phyloP scores from a whole-genome alignment of 2,329 filamentous ascomycete species.

The Beauveria bassiana region DNA sequence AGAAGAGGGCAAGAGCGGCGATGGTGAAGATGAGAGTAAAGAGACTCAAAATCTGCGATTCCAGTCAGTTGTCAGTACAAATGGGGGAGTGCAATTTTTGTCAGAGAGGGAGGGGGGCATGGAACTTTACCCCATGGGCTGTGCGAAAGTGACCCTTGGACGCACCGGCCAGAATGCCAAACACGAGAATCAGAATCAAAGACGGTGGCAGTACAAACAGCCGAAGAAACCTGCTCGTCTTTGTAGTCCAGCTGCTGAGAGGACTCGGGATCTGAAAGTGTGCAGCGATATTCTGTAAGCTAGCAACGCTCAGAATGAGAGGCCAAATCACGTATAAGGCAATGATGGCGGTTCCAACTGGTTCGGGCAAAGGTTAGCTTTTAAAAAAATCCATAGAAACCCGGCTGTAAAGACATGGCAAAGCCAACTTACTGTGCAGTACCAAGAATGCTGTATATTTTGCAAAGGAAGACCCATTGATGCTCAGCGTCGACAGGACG shows the following conservation, averaged over 20 bases:
- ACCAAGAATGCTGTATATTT: background rate
- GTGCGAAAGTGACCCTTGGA: constrained; percentile 21
- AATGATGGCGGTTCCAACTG: constrained; percentile 16
- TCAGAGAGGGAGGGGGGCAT: background rate
- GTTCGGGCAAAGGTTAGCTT: background rate
- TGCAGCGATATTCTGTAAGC: constrained; percentile 19
- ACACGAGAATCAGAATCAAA: constrained; percentile 19
- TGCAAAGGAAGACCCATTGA: background rate
- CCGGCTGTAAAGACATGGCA: background rate
- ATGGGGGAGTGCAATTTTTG: too few relatives aligned
- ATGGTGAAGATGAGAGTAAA: constrained; percentile 20
- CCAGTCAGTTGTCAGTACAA: background rate
- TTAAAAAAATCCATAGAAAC: background rate
- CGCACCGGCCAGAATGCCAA: constrained; percentile 19
- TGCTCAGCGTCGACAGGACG: constrained; percentile 7
- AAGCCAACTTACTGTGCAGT: background rate
- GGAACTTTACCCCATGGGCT: constrained; percentile 22
- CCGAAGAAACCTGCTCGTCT: constrained; percentile 20
- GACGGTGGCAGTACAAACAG: constrained; percentile 20
- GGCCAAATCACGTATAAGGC: constrained; percentile 21
- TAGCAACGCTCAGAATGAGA: constrained; percentile 21
- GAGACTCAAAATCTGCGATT: constrained; percentile 21
- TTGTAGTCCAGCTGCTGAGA: constrained; percentile 17
- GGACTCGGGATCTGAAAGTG: constrained; percentile 17
- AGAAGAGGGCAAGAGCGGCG: constrained; percentile 18